Evolutionary conservation across 1,284 basidiomycete species (phyloP).

Genomic region (Inonotus obliquus): DNA sequence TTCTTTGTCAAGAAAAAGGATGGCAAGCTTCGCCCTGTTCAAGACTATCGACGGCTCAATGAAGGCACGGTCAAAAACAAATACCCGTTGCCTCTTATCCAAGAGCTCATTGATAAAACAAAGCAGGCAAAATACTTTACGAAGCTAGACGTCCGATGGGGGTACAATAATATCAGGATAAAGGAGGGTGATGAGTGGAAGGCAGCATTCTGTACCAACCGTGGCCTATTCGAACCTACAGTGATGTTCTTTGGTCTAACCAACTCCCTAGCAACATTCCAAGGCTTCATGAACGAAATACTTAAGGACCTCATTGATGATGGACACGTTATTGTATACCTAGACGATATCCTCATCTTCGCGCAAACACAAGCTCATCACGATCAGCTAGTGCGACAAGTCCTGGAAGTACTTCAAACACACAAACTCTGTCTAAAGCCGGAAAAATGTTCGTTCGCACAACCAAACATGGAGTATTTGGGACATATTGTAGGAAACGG

Average conservation of each 20-base stretch:
- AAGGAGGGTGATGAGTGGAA: background rate
- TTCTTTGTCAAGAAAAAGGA: too few species aligned
- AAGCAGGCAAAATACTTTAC: conserved; percentile 30
- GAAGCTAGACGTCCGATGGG: conserved; percentile 32
- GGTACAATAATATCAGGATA: conserved; percentile 25
- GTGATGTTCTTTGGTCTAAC: background rate
- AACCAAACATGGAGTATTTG: background rate
- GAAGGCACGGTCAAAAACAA: conserved; percentile 32
- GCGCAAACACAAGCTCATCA: background rate
- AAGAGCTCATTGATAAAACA: conserved; percentile 30
- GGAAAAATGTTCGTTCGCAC: background rate
- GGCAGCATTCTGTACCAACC: background rate
- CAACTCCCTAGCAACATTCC: background rate
- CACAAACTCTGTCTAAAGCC: background rate
- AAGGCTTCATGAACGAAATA: background rate
- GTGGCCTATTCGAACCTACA: background rate
- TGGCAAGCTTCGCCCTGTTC: too few species aligned
- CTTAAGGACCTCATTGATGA: background rate
- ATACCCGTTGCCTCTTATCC: conserved; percentile 34
- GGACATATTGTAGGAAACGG: background rate
- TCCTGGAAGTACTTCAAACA: background rate
- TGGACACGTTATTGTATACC: background rate
- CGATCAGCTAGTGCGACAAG: background rate
- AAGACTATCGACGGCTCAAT: conserved; percentile 33
- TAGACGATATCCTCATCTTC: background rate